Conservation (phyloP, 2,329 filamentous ascomycete species). For the Periconia macrospinosa region DNA sequence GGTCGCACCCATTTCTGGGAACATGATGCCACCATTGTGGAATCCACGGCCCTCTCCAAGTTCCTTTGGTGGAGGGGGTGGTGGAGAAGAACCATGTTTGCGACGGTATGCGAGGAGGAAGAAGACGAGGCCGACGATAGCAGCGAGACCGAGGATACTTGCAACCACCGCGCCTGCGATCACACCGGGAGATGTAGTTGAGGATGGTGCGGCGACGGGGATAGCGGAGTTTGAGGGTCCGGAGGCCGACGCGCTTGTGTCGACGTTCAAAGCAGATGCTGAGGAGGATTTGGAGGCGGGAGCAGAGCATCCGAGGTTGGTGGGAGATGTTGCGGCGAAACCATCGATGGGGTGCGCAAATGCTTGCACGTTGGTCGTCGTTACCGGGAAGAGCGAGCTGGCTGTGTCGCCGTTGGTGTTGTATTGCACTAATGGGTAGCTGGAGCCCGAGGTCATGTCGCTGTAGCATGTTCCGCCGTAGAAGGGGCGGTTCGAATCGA, state of each 20-base stretch:
- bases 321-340: conserved; percentile 14
- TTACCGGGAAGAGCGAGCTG: conserved; percentile 11
- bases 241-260: background rate
- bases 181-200: conserved; percentile 12
- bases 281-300: conserved; percentile 3
- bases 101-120: conserved; percentile 15
- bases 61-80: conserved; percentile 8
- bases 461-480: conserved; percentile 33
- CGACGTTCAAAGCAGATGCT: background rate
- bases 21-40: background rate
- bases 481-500: conserved; percentile 20
- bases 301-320: conserved; percentile 15
- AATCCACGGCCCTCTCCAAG: background rate
- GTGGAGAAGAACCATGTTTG: conserved; percentile 1
- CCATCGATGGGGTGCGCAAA: conserved; percentile 34
- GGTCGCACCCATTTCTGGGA: conserved; percentile 2
- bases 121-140: conserved; percentile 16
- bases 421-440: conserved; percentile 21
- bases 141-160: conserved; percentile 16
- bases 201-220: background rate
- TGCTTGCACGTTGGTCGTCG: conserved; percentile 15
- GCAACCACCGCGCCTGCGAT: conserved; percentile 28
- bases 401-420: conserved; percentile 14
- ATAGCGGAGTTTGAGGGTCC: background rate
- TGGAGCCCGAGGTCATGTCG: conserved; percentile 15